phyloP scores from a whole-genome alignment of 306 rosid genomes.

The Adenanthera pavonina region DNA sequence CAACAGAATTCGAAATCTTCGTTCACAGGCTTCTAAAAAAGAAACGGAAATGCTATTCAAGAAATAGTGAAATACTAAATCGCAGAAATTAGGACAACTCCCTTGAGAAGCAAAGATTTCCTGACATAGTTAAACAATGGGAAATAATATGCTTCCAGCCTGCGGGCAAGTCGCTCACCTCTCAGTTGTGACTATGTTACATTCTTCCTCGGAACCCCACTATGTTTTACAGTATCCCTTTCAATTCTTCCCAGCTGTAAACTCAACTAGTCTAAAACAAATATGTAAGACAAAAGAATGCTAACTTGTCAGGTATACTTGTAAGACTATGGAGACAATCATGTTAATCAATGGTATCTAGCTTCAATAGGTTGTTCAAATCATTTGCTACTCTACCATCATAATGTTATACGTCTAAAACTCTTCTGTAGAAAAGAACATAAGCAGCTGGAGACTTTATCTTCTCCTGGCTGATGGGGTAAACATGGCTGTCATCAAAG shows the following conservation, averaged over 20 bases:
- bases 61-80: conserved; percentile 44
- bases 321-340: conserved; percentile 49
- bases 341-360: conserved; percentile 42
- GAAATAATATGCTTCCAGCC: conserved; percentile 49
- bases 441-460: conserved; percentile 95
- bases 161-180: conserved; percentile 38
- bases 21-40: background rate
- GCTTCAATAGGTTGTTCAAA: conserved; percentile 43
- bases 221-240: conserved; percentile 30
- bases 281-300: conserved; percentile 50
- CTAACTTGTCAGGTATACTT: conserved; percentile 45
- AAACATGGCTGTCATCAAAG: conserved; percentile 90
- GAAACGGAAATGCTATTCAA: conserved; percentile 23
- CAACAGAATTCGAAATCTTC: conserved; percentile 37
- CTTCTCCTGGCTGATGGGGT: conserved; percentile 82
- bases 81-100: conserved; percentile 40
- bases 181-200: conserved; percentile 50
- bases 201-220: conserved; percentile 48
- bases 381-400: conserved; percentile 44
- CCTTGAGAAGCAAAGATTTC: conserved; percentile 41
- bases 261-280: conserved; percentile 42
- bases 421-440: conserved; percentile 96
- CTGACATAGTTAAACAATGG: conserved; percentile 44
- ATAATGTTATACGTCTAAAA: conserved; percentile 51
- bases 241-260: conserved; percentile 42